Conservation (phyloP, 345 rosid genomes). For the Jatropha curcas region DNA sequence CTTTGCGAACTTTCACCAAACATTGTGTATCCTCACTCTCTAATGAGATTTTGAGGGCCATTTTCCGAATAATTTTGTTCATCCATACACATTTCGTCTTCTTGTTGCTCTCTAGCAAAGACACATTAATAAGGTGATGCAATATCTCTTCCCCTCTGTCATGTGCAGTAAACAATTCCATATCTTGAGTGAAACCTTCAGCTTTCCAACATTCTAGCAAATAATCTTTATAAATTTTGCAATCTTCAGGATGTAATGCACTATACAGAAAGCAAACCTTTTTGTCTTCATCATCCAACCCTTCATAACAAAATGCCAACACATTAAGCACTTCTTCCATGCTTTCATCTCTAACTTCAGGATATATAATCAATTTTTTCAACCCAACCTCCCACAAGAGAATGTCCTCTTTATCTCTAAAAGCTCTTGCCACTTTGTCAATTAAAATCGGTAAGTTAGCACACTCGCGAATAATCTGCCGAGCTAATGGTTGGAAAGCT, state of each 20-base stretch:
- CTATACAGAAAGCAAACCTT: conserved; percentile 33
- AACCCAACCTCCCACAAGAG: conserved; percentile 27
- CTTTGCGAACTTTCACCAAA: conserved; percentile 9
- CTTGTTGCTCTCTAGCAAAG: conserved; percentile 24
- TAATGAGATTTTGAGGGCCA: conserved; percentile 28
- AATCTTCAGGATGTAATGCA: conserved; percentile 27
- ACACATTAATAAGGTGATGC: conserved; percentile 18
- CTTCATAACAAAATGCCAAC: conserved; percentile 24
- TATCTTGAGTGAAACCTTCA: conserved; percentile 19
- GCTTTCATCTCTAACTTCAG: conserved; percentile 12
- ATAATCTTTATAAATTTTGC: conserved; percentile 24
- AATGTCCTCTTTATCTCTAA: conserved; percentile 20
- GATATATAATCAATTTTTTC: conserved; percentile 16
- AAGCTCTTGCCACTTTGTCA: conserved; percentile 27
- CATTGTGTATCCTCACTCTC: background rate
- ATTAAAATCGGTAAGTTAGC: conserved; percentile 31
- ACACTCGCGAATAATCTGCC: conserved; percentile 24
- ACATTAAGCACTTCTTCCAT: conserved; percentile 32
- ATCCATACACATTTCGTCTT: conserved; percentile 16
- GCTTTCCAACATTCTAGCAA: conserved; percentile 36
- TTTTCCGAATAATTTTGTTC: conserved; percentile 17
- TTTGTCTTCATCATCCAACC: conserved; percentile 18
- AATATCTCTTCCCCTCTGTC: conserved; percentile 21
- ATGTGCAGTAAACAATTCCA: background rate
- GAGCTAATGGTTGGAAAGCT: conserved; percentile 17